Conservation (phyloP, 805 yeast species). For the Candida adriatica region DNA sequence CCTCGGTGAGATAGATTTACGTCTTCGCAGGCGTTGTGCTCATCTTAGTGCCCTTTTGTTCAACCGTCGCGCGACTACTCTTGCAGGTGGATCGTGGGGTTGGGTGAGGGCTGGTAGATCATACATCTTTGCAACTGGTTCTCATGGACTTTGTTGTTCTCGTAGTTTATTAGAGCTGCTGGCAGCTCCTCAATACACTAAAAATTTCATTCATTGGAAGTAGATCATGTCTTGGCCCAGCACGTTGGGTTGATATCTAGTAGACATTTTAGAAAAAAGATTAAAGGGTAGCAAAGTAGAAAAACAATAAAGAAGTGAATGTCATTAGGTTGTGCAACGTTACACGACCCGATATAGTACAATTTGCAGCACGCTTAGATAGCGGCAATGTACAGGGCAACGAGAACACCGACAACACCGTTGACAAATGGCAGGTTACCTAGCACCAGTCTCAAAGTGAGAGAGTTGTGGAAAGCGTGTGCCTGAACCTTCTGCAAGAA, state of each 20-base stretch:
- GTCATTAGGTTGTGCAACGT: too few relatives aligned
- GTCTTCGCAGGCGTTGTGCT: conserved; percentile 29
- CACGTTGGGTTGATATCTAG: too few relatives aligned
- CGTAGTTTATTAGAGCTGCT: too few relatives aligned
- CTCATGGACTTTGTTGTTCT: too few relatives aligned
- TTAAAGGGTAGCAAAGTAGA: not conserved
- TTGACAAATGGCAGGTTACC: conserved; percentile 29
- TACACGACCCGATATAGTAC: not conserved
- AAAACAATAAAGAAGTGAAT: not conserved
- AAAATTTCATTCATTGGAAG: too few relatives aligned
- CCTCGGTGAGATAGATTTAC: conserved; percentile 55
- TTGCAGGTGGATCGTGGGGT: conserved; percentile 33
- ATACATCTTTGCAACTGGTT: too few relatives aligned
- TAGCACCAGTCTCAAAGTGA: conserved; percentile 23
- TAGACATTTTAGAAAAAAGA: too few relatives aligned
- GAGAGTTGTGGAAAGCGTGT: conserved; percentile 19
- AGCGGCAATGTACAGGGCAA: conserved; percentile 29
- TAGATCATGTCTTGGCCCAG: too few relatives aligned
- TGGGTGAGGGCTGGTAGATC: conserved; percentile 64
- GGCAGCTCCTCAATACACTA: too few relatives aligned
- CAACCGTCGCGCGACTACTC: conserved; percentile 26
- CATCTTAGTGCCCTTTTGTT: conserved; percentile 66
- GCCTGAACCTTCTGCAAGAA: conserved; percentile 14
- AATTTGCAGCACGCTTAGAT: conserved; percentile 3
- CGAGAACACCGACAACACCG: conserved; percentile 23